Evolutionary conservation across 2,329 filamentous ascomycete genomes (phyloP).

Genomic region (Mycocentrospora acerina): DNA sequence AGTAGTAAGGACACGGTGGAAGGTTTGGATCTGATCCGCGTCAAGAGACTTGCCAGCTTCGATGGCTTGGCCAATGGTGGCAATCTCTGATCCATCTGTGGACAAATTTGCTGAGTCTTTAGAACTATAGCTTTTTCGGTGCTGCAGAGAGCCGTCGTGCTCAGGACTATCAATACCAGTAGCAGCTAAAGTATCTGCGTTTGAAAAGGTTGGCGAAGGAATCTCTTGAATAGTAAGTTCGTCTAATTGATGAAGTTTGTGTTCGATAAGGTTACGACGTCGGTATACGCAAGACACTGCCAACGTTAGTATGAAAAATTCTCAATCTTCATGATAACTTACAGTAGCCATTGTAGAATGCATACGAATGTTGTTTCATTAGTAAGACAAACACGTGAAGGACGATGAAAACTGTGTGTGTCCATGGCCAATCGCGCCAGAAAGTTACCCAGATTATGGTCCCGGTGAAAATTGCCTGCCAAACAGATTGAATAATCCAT

Average conservation of each 20-base stretch:
- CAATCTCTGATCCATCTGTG: slow-evolving; percentile 58
- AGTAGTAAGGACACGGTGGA: slow-evolving; percentile 65
- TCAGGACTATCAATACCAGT: slow-evolving; percentile 17
- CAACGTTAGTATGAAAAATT: slow-evolving; percentile 4
- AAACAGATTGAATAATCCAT: slow-evolving; percentile 74
- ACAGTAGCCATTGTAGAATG: slow-evolving; percentile 75
- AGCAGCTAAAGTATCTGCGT: slow-evolving; percentile 4
- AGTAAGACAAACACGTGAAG: slow-evolving; percentile 73
- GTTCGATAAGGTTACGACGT: slow-evolving; percentile 45
- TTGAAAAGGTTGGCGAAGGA: slow-evolving; percentile 29
- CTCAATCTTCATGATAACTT: slow-evolving; percentile 15
- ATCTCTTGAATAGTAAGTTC: slow-evolving; percentile 50
- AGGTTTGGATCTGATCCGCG: slow-evolving; percentile 62
- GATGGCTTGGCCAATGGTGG: slow-evolving; percentile 62
- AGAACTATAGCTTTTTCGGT: slow-evolving; percentile 38
- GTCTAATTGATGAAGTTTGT: slow-evolving; percentile 60
- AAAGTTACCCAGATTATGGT: slow-evolving; percentile 66
- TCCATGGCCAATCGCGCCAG: slow-evolving; percentile 78
- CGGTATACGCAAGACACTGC: slow-evolving; percentile 60
- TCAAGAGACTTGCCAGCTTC: slow-evolving; percentile 62
- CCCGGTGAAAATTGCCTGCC: slow-evolving; percentile 67
- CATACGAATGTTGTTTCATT: slow-evolving; percentile 83
- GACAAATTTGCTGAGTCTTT: slow-evolving; percentile 48
- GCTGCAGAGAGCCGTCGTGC: slow-evolving; percentile 4
- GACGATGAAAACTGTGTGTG: slow-evolving; percentile 76